Base-by-base conservation (phyloP, 768 basidiomycete genomes). In the Mycena floridula region DNA sequence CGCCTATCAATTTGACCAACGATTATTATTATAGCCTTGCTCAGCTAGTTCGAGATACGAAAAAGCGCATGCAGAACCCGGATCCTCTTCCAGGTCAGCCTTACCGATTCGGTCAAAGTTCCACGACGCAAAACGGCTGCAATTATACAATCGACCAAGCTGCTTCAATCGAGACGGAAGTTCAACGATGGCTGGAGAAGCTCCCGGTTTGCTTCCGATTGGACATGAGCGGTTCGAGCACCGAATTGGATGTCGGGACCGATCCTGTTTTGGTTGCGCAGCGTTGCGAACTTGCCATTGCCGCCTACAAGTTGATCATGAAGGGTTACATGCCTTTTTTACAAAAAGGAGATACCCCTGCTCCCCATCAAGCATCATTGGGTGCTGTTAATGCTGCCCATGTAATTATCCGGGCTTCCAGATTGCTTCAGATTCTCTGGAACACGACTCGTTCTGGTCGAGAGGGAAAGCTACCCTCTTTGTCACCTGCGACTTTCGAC, bases 321-420 rank as follows among this genome's bases (percentile, higher is more conserved):
- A 79, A 77, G 59, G 64, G 77, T 5, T 88, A 82, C 56, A 56
- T 79, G n/a, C 86, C 87, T 0, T 85, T 87, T 60, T 60, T 87
- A 48, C 65, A 69, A 3, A 54, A 51, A 32, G 38, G 45, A 37
- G 47, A 42, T 8, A 40, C 40, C 20, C 40, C 37, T n/a, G 12
- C 63, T 64, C 59, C 64, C 37, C 54, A 72, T 45, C 77, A 79
- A 47, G 81, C 80, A 1, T 69, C 73, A 12, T 68, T 75, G 27
- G 77, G 79, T 25, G 73, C 74, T 24, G 67, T 85, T 30, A 76
- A 73, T 43, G 85, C 88, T 2, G 83, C 85, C 8, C 84, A 86
- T 53, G 60, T 62, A 2, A 73, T 88, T 45, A 66, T 88, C 26
- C 70, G 69, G 45, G 76, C 82, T 0, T 65, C 70, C 30, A 66